These are phyloP conservation scores for Antitrichia curtipendula DNA, from an alignment of 225 moss, liverwort and hornwort genomes.

Conservation along the genomic window DNA sequence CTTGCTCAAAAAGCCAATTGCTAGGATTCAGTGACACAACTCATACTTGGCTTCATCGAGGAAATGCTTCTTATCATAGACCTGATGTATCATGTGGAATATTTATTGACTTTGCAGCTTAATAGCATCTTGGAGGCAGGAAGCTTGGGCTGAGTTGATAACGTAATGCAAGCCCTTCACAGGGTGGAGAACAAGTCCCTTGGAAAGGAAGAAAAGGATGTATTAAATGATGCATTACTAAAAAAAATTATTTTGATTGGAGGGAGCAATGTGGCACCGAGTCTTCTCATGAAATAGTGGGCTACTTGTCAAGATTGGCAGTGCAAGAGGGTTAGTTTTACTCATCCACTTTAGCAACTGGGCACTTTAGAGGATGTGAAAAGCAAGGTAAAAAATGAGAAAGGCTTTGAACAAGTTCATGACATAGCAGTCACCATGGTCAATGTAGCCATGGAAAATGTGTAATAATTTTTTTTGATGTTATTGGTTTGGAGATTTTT, in stretches of 20 bases:
- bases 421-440: neutral
- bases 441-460: neutral
- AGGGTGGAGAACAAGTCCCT: neutral
- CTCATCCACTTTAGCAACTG: neutral
- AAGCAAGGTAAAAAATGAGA: neutral
- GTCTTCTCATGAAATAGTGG: neutral
- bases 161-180: neutral
- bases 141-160: neutral
- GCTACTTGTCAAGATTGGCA: neutral
- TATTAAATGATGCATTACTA: neutral
- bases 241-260: neutral
- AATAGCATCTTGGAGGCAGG: neutral
- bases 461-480: neutral
- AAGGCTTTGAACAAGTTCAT: neutral
- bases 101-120: neutral
- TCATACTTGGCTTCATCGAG: neutral
- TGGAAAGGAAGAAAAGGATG: neutral
- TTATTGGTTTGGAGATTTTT: neutral
- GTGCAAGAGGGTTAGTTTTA: neutral
- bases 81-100: neutral
- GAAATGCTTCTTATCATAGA: neutral
- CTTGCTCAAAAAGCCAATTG: neutral
- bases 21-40: neutral
- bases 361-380: neutral
- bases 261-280: neutral